phyloP scores from a whole-genome alignment of 176 grass and related monocot species.

The Carex parvula region DNA sequence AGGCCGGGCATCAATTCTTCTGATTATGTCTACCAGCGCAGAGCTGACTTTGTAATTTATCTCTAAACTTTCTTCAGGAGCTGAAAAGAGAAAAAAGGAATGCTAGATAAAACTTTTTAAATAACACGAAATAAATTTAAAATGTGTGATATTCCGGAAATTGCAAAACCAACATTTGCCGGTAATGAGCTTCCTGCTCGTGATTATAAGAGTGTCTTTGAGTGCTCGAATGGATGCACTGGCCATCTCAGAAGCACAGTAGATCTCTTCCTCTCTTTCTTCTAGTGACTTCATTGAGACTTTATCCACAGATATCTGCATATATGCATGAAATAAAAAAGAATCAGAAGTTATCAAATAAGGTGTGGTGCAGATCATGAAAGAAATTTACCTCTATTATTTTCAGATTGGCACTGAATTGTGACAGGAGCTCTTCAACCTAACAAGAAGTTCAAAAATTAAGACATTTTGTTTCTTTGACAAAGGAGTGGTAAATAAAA shows the following conservation, averaged over 20 bases:
- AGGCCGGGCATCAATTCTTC: slow-evolving; percentile 52
- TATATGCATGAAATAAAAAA: slow-evolving; percentile 18
- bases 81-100: slow-evolving; percentile 34
- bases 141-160: neutral
- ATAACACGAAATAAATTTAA: neutral
- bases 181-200: slow-evolving; percentile 77
- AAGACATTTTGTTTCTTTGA: slow-evolving; percentile 16
- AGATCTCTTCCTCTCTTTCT: slow-evolving; percentile 82
- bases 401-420: slow-evolving; percentile 53
- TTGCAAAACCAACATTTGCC: slow-evolving; percentile 61
- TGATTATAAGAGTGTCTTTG: slow-evolving; percentile 87
- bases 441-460: slow-evolving; percentile 31
- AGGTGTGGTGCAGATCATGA: neutral
- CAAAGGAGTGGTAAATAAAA: slow-evolving; percentile 23
- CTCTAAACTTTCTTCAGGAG: slow-evolving; percentile 89
- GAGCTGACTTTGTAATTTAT: slow-evolving; percentile 98
- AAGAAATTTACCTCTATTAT: slow-evolving; percentile 66
- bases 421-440: slow-evolving; percentile 67
- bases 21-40: slow-evolving; percentile 79
- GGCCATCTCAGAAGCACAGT: slow-evolving; percentile 52
- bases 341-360: slow-evolving; percentile 19
- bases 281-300: slow-evolving; percentile 66
- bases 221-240: slow-evolving; percentile 64
- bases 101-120: neutral
- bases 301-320: slow-evolving; percentile 83